These are phyloP conservation scores for Cajanus cajan DNA, from an alignment of 306 rosid genomes.

Conservation along the genomic window DNA sequence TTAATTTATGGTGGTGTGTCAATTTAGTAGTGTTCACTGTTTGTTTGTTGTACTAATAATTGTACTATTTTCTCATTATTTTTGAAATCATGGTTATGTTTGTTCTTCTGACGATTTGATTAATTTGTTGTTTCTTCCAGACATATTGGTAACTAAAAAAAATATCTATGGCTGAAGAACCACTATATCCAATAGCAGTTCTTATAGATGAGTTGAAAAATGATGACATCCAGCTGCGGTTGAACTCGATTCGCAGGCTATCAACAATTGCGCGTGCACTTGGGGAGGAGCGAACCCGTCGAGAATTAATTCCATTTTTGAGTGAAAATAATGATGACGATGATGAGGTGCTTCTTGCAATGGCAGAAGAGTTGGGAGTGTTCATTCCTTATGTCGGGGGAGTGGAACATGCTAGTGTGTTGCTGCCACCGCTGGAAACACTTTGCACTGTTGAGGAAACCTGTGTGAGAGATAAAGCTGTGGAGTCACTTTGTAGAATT, in stretches of 20 bases:
- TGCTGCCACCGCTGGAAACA: slow-evolving; percentile 84
- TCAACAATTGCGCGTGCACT: slow-evolving; percentile 97
- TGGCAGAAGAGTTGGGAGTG: slow-evolving; percentile 97
- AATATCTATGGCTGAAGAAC: slow-evolving; percentile 75
- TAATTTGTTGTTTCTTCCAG: slow-evolving; percentile 38
- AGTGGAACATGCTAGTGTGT: slow-evolving; percentile 80
- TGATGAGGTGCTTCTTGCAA: slow-evolving; percentile 97
- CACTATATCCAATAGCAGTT: slow-evolving; percentile 93
- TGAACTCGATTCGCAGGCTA: slow-evolving; percentile 94
- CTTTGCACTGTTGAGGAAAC: slow-evolving; percentile 98
- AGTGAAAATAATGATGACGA: slow-evolving; percentile 91
- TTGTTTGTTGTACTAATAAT: not conserved
- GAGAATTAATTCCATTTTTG: slow-evolving; percentile 86
- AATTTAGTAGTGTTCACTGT: not conserved
- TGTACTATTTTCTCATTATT: not conserved
- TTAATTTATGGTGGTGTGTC: not conserved
- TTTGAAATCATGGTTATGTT: not conserved
- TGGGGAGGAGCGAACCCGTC: slow-evolving; percentile 93
- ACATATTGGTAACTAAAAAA: slow-evolving; percentile 34
- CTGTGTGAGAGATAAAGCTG: slow-evolving; percentile 92
- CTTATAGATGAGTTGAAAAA: slow-evolving; percentile 95
- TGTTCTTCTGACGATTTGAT: slow-evolving; percentile 1
- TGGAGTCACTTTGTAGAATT: slow-evolving; percentile 87
- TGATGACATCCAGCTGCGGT: slow-evolving; percentile 87
- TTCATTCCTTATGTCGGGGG: slow-evolving; percentile 96